A percentile compares a stretch with the other conserved stretches of the same genome.
phyloP scores from a whole-genome alignment of 1,139 yeast genomes.

The Casaregolazyma lundiana region DNA sequence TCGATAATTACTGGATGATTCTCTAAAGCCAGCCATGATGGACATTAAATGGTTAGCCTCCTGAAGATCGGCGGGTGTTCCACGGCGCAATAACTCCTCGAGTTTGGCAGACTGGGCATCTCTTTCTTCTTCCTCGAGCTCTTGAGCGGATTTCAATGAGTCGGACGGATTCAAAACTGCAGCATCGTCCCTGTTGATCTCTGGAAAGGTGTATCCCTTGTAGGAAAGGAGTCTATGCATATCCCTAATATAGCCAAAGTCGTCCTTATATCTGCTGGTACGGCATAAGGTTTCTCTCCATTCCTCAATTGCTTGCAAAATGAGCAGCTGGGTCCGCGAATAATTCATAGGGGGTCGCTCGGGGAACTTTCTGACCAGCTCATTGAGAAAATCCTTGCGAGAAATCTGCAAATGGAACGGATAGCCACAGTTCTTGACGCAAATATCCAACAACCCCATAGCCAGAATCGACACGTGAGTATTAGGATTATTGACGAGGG shows the following conservation, averaged over 20 bases:
- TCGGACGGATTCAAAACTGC: constrained; percentile 94
- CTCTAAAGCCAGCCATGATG: constrained; percentile 88
- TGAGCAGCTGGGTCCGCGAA: constrained; percentile 74
- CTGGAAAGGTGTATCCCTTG: constrained; percentile 91
- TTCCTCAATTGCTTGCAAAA: constrained; percentile 88
- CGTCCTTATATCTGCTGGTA: constrained; percentile 86
- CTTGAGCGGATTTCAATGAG: constrained; percentile 80
- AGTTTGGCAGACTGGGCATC: constrained; percentile 91
- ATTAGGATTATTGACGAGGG: constrained; percentile 74
- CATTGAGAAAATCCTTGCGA: constrained; percentile 89
- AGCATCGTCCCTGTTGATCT: constrained; percentile 81
- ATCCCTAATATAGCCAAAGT: constrained; percentile 85
- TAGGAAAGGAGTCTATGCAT: constrained; percentile 88
- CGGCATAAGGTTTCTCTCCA: constrained; percentile 96
- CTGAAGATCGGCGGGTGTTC: constrained; percentile 90
- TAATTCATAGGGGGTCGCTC: constrained; percentile 90
- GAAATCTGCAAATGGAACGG: constrained; percentile 94
- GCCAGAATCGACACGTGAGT: constrained; percentile 70
- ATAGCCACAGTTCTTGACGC: constrained; percentile 96
- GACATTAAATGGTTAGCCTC: constrained; percentile 97
- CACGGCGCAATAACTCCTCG: constrained; percentile 92
- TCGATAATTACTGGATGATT: constrained; percentile 72
- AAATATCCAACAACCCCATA: constrained; percentile 65
- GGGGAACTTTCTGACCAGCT: constrained; percentile 87
- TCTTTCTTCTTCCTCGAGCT: constrained; percentile 86